A percentile compares a stretch with the other conserved stretches of the same genome.
Evolutionary conservation across 2,329 filamentous ascomycete genomes (phyloP).

Genomic region (Sporothrix phasma): DNA sequence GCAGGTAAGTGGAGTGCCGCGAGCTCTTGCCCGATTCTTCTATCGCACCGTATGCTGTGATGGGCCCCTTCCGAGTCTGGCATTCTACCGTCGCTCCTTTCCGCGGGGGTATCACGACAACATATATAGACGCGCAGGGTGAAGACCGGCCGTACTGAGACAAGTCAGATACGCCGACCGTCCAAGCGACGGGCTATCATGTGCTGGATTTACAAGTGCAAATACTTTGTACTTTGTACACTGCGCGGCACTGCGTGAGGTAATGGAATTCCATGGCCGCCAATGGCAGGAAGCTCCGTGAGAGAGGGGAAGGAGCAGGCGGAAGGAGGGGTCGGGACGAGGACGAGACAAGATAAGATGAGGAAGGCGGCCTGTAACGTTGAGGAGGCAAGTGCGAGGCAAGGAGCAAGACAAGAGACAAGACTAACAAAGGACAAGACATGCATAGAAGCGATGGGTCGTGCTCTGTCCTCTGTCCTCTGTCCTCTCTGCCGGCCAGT

Average conservation of each 20-base stretch:
- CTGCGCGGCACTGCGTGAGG: background rate
- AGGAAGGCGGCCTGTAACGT: background rate
- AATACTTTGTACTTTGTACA: no score
- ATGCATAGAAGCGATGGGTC: background rate
- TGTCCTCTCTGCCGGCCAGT: no score
- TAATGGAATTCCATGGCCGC: background rate
- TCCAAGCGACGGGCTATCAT: background rate
- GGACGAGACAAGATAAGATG: background rate
- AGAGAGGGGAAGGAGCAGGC: background rate
- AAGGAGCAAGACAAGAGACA: background rate
- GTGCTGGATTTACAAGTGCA: no score
- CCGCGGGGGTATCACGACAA: background rate
- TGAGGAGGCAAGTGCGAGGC: background rate
- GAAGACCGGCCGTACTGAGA: background rate
- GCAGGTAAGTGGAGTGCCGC: background rate
- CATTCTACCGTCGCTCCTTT: background rate
- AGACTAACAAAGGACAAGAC: background rate
- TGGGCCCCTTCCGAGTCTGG: background rate
- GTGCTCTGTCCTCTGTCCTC: no score
- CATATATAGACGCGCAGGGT: conserved; percentile 1
- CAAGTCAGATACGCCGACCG: background rate
- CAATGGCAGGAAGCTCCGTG: background rate
- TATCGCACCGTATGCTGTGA: background rate
- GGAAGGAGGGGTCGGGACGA: background rate
- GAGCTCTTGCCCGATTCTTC: background rate